phyloP scores from a whole-genome alignment of 352 stramenopile species.

The Pythium scleroteichum region DNA sequence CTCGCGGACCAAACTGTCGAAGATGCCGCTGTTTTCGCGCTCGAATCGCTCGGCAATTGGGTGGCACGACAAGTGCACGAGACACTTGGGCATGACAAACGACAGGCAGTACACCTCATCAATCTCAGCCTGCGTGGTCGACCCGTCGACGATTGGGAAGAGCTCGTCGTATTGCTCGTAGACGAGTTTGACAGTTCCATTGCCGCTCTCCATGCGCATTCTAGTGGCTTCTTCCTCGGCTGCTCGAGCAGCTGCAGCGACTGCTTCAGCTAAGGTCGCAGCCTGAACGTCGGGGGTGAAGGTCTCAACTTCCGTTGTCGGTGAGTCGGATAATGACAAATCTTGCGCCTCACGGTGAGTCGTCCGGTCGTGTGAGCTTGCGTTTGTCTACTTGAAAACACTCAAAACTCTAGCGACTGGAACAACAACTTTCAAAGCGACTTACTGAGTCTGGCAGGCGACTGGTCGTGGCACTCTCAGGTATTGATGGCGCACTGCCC shows the following conservation, averaged over 20 bases:
- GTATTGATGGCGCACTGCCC: neutral
- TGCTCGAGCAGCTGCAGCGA: neutral
- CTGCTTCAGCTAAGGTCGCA: constrained; percentile 15
- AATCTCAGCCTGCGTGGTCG: constrained; percentile 68
- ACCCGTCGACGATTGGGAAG: constrained; percentile 77
- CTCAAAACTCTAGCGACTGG: no score
- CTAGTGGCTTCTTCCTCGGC: constrained; percentile 30
- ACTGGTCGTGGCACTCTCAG: neutral
- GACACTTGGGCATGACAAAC: constrained; percentile 89
- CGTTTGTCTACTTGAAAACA: no score
- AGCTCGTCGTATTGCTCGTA: constrained; percentile 90
- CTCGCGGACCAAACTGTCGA: constrained; percentile 66
- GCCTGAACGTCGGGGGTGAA: constrained; percentile 1
- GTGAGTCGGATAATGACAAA: neutral
- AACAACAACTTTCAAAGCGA: no score
- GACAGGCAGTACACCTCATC: constrained; percentile 88
- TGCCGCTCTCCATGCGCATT: constrained; percentile 47
- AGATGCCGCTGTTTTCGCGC: constrained; percentile 46
- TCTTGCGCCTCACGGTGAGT: no score
- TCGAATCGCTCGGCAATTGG: constrained; percentile 53
- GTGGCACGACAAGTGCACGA: constrained; percentile 65
- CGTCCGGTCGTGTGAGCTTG: no score
- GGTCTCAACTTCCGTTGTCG: constrained; percentile 1
- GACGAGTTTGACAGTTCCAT: constrained; percentile 71
- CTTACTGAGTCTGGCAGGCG: no score